Conservation (phyloP, 2,329 filamentous ascomycete genomes). For the Colletotrichum liaoningense region DNA sequence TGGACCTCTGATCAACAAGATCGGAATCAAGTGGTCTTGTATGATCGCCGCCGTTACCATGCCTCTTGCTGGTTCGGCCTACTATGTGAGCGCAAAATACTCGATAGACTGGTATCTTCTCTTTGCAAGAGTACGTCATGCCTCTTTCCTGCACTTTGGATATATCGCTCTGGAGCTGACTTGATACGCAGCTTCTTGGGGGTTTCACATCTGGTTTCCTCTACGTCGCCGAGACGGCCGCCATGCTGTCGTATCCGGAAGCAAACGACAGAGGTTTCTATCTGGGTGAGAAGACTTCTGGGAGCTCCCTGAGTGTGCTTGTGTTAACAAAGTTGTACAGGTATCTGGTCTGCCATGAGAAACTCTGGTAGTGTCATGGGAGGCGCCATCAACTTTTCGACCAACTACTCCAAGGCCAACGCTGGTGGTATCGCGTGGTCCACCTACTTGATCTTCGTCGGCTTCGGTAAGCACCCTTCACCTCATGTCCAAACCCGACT, state of each 20-base stretch:
- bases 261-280: conserved; percentile 36
- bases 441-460: conserved; percentile 45
- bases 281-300: conserved; percentile 3
- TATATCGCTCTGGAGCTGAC: not conserved
- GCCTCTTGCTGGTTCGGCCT: conserved; percentile 47
- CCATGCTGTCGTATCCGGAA: conserved; percentile 40
- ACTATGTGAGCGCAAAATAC: conserved; percentile 46
- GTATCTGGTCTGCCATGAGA: conserved; percentile 41
- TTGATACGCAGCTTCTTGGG: not conserved
- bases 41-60: conserved; percentile 48
- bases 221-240: conserved; percentile 42
- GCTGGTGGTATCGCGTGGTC: conserved; percentile 42
- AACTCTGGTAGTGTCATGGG: conserved; percentile 50
- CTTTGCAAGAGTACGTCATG: conserved; percentile 38
- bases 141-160: too few species aligned
- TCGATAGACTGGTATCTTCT: conserved; percentile 45
- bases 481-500: not conserved
- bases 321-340: not conserved
- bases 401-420: conserved; percentile 48
- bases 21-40: conserved; percentile 51
- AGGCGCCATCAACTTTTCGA: conserved; percentile 58
- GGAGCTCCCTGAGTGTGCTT: not conserved
- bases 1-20: conserved; percentile 51
- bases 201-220: conserved; percentile 40
- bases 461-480: conserved; percentile 33